phyloP scores from a whole-genome alignment of 768 basidiomycete species.

The Daedalea quercina region DNA sequence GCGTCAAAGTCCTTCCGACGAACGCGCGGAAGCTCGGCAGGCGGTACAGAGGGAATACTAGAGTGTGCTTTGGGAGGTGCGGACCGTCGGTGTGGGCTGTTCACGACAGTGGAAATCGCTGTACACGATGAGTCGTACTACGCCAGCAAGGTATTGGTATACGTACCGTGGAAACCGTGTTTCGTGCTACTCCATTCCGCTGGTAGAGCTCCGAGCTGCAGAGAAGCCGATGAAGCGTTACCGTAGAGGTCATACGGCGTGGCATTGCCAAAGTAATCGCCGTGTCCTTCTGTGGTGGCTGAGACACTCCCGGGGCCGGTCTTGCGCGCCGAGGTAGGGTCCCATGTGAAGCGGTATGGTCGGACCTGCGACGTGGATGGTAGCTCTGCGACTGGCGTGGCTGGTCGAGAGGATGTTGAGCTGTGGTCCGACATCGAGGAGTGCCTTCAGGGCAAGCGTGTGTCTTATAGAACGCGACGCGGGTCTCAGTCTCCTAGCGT shows the following conservation, averaged over 20 bases:
- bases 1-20: slow-evolving; percentile 78
- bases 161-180: slow-evolving; percentile 85
- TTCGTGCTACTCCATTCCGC: slow-evolving; percentile 74
- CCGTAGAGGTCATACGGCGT: slow-evolving; percentile 39
- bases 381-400: slow-evolving; percentile 43
- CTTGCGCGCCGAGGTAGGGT: slow-evolving; percentile 41
- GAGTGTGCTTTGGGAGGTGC: slow-evolving; percentile 88
- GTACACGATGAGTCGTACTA: slow-evolving; percentile 6
- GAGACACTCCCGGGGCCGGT: slow-evolving; percentile 67
- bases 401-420: slow-evolving; percentile 53
- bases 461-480: not conserved
- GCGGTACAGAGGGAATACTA: slow-evolving; percentile 59
- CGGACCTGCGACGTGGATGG: slow-evolving; percentile 41
- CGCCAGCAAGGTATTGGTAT: not conserved
- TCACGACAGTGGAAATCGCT: slow-evolving; percentile 94
- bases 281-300: slow-evolving; percentile 62
- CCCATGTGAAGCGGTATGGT: slow-evolving; percentile 75
- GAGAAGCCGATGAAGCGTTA: slow-evolving; percentile 40
- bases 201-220: slow-evolving; percentile 44
- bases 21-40: slow-evolving; percentile 75
- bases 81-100: slow-evolving; percentile 79
- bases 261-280: slow-evolving; percentile 44
- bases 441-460: not conserved
- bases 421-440: slow-evolving; percentile 33
- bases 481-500: not conserved